phyloP scores from a whole-genome alignment of 495 filamentous ascomycete species.

The Polyplosphaeria fusca region DNA sequence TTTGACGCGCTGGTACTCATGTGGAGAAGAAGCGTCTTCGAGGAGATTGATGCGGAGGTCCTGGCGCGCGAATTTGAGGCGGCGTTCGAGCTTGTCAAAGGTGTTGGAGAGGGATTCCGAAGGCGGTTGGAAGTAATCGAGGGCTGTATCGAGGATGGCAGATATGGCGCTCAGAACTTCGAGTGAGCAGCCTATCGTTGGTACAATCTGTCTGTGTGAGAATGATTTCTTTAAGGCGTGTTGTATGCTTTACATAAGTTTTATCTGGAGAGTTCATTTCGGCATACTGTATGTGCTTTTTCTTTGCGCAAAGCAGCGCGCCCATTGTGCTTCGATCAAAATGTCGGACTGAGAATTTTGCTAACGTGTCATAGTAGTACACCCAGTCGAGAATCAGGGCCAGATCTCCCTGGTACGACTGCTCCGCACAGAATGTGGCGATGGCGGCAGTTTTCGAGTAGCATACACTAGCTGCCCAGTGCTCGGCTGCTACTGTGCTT shows the following conservation, averaged over 20 bases:
- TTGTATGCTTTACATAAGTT: background rate
- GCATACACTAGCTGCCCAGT: conserved; percentile 2
- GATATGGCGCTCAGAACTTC: conserved; percentile 8
- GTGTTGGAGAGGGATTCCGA: background rate
- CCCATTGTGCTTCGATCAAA: background rate
- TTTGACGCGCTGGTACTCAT: too few species aligned
- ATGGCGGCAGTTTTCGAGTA: background rate
- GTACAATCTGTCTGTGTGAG: background rate
- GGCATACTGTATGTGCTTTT: background rate
- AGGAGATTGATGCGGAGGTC: too few species aligned
- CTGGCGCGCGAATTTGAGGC: conserved; percentile 5
- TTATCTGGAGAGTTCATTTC: background rate
- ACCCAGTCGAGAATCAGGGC: conserved; percentile 18
- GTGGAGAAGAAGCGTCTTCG: too few species aligned
- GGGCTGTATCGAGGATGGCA: background rate
- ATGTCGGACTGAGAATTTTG: conserved; percentile 5
- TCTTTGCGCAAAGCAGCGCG: background rate
- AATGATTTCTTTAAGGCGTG: background rate
- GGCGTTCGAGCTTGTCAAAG: conserved; percentile 12
- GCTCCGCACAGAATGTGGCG: background rate
- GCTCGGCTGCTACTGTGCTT: background rate
- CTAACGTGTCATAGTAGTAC: conserved; percentile 6
- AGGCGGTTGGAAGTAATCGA: background rate
- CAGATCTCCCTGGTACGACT: conserved; percentile 6
- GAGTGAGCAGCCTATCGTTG: conserved; percentile 11